phyloP scores from a whole-genome alignment of 2,329 filamentous ascomycete genomes.

The Ophiostoma australiae region DNA sequence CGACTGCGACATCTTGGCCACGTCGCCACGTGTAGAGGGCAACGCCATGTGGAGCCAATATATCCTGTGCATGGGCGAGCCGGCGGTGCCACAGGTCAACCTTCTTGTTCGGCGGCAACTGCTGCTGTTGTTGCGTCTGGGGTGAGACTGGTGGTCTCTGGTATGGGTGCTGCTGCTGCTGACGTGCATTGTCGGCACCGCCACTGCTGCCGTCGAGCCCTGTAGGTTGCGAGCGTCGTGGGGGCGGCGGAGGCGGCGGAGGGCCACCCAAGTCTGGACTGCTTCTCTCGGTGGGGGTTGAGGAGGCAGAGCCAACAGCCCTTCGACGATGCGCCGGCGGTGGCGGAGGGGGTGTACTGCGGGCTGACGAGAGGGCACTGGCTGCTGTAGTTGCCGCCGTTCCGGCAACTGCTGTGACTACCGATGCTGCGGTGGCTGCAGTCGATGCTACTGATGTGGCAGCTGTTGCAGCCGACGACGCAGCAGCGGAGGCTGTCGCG shows the following conservation, averaged over 20 bases:
- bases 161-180: slow-evolving; percentile 19
- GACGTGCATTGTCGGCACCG: slow-evolving; percentile 19
- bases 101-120: slow-evolving; percentile 53
- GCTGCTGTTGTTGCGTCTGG: slow-evolving; percentile 24
- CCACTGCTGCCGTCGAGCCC: background rate
- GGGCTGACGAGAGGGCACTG: background rate
- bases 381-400: slow-evolving; percentile 14
- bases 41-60: slow-evolving; percentile 61
- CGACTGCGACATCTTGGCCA: slow-evolving; percentile 63
- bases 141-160: slow-evolving; percentile 22
- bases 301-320: slow-evolving; percentile 30
- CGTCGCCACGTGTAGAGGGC: slow-evolving; percentile 67
- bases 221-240: slow-evolving; percentile 18
- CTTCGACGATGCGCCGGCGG: slow-evolving; percentile 21
- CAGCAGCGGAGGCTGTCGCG: slow-evolving; percentile 27
- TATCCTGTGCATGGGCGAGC: slow-evolving; percentile 58
- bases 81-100: slow-evolving; percentile 67
- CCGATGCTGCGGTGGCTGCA: background rate
- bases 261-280: slow-evolving; percentile 22
- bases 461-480: background rate
- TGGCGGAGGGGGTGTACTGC: slow-evolving; percentile 16
- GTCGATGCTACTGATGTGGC: background rate
- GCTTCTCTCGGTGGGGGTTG: slow-evolving; percentile 32
- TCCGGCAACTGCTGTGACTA: background rate
- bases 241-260: slow-evolving; percentile 23